Evolutionary conservation across 768 basidiomycete genomes (phyloP), one percentile per base, ranked within the genome.

Genomic region (Lactifluus hygrophoroides): DNA sequence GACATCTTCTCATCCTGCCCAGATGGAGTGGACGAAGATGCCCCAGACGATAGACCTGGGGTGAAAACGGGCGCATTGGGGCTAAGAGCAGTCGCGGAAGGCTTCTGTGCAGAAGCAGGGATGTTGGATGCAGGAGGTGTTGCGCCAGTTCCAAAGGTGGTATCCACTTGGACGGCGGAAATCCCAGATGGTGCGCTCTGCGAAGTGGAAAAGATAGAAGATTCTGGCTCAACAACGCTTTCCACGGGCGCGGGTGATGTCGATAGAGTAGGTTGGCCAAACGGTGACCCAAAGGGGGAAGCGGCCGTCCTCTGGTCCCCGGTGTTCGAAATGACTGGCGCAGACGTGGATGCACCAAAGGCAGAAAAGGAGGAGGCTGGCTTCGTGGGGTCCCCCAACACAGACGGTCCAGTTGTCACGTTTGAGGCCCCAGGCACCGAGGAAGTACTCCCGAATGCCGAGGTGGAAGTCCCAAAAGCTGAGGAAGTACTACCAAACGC

Each of bases 1-100:
- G 56, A 8, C 27, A 5, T 30, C 35, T 40, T 46, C 48, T 19
- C 54, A 32, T 35, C n/a, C 10, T 38, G 17, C 30, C 21, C 32
- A 21, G 69, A 66, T 3, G 54, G 46, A 3, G 58, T 56, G 1
- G 67, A 66, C 21, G 66, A 62, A 9, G 65, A 54, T 5, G 9
- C 45, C 35, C 21, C 54, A 40, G 37, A 65, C 51, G 5, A 55
- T 51, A 57, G 45, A 19, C 23, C 53, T 17, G 67, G 38, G 54
- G 66, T 13, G 62, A 65, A 66, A 6, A 64, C 21, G 13, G 60
- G 35, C 3, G 63, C 67, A 3, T 59, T 47, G 23, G 65, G 64
- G 28, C 64, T 62, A 3, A 64, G 52, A 3, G 53, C 38, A 25
- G 38, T 30, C 3, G 54, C 28, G 1, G 40, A 32, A 19, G 55